Conservation (phyloP, 1,139 yeast genomes). For the Debaryomyces nepalensis region DNA sequence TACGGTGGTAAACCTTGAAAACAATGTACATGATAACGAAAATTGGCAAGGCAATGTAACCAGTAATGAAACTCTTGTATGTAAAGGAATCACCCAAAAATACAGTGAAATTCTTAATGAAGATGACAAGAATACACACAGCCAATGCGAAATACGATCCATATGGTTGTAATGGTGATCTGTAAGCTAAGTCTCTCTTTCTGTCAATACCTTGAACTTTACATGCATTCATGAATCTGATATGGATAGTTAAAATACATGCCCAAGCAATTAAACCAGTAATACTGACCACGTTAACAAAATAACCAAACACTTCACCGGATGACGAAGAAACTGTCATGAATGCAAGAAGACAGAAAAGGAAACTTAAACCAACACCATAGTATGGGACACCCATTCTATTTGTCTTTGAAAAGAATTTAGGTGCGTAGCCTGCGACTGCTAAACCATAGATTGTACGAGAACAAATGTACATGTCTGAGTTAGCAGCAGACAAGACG, state of each 20-base stretch:
- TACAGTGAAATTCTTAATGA: constrained; percentile 76
- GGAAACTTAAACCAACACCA: constrained; percentile 17
- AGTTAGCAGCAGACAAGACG: constrained; percentile 52
- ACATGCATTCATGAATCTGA: constrained; percentile 66
- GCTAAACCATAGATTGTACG: constrained; percentile 51
- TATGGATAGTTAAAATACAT: constrained; percentile 62
- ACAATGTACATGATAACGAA: constrained; percentile 59
- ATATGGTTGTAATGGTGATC: constrained; percentile 70
- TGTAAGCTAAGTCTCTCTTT: constrained; percentile 54
- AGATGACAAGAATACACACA: constrained; percentile 57
- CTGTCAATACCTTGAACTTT: constrained; percentile 61
- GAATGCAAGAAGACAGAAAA: constrained; percentile 50
- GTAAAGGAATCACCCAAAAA: constrained; percentile 59
- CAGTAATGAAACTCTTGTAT: constrained; percentile 70
- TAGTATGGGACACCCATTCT: constrained; percentile 43
- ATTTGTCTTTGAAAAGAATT: constrained; percentile 43
- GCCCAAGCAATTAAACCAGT: constrained; percentile 78
- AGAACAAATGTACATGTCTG: constrained; percentile 53
- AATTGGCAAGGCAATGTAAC: constrained; percentile 77
- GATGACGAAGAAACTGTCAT: constrained; percentile 63
- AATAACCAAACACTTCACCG: constrained; percentile 60
- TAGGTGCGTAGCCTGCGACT: constrained; percentile 50
- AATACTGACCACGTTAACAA: constrained; percentile 74
- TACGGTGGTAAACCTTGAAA: constrained; percentile 59
- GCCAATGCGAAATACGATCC: constrained; percentile 63